Conservation (phyloP, 2,329 filamentous ascomycete genomes). For the Colletotrichum simmondsii region DNA sequence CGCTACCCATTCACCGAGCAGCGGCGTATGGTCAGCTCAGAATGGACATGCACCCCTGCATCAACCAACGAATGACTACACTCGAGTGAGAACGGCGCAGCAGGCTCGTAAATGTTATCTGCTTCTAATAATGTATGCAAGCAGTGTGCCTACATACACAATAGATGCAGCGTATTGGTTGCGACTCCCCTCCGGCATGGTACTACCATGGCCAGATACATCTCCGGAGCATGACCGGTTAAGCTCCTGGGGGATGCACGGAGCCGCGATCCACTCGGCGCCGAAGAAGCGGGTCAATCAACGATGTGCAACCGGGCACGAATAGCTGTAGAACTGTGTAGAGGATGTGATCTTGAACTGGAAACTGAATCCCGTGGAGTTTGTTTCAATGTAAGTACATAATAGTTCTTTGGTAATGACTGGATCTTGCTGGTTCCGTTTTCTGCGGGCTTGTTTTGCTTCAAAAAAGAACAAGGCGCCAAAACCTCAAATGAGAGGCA, state of each 20-base stretch:
- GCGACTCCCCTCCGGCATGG: not conserved
- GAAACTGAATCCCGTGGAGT: not conserved
- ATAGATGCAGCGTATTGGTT: not conserved
- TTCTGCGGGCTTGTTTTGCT: not conserved
- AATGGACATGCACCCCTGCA: not conserved
- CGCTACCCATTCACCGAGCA: conserved; percentile 2
- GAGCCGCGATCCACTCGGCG: not conserved
- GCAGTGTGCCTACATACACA: not conserved
- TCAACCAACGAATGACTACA: not conserved
- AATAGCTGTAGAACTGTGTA: not conserved
- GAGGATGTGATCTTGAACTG: not conserved
- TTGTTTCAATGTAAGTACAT: not conserved
- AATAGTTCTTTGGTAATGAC: not conserved
- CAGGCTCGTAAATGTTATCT: not conserved
- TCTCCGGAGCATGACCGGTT: not conserved
- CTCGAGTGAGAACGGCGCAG: not conserved
- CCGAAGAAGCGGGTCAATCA: not conserved
- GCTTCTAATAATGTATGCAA: not conserved
- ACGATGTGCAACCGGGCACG: not conserved
- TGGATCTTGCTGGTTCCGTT: not conserved
- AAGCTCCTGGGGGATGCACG: not conserved
- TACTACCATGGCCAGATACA: not conserved
- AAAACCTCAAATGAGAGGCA: not conserved
- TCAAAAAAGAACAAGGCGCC: not conserved
- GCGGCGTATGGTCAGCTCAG: not conserved